Conservation (phyloP, 2,329 filamentous ascomycete species). For the Chaetomium sp. region DNA sequence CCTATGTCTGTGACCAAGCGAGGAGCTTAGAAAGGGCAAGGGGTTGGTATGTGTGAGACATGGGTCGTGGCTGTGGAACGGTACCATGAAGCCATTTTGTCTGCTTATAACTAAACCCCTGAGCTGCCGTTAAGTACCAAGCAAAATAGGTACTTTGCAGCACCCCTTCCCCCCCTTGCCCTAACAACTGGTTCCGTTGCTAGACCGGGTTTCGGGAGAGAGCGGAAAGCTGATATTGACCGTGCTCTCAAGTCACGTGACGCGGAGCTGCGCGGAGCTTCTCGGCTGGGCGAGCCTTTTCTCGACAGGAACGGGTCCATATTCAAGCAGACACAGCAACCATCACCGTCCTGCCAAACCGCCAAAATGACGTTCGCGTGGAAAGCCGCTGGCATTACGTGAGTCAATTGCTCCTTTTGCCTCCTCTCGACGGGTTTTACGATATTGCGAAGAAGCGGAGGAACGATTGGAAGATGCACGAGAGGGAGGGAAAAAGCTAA, state of each 20-base stretch:
- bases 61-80: not conserved
- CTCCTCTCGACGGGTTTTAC: not conserved
- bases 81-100: constrained; percentile 12
- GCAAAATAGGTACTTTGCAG: not conserved
- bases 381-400: constrained; percentile 98
- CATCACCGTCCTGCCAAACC: constrained; percentile 36
- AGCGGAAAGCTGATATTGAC: not conserved
- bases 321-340: constrained; percentile 38
- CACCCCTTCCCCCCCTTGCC: not conserved
- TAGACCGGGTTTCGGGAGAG: not conserved
- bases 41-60: not conserved
- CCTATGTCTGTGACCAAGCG: constrained; percentile 24
- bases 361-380: constrained; percentile 93
- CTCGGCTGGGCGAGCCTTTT: constrained; percentile 36
- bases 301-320: constrained; percentile 38
- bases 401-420: constrained; percentile 48
- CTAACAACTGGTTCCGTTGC: not conserved
- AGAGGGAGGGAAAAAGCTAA: constrained; percentile 13
- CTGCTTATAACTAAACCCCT: not conserved
- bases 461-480: constrained; percentile 12
- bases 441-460: constrained; percentile 14
- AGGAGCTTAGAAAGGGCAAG: constrained; percentile 8
- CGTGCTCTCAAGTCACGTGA: constrained; percentile 34
- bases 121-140: not conserved
- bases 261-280: constrained; percentile 35